phyloP scores from a whole-genome alignment of 805 yeast genomes.

The Candida khao-thaluensis region DNA sequence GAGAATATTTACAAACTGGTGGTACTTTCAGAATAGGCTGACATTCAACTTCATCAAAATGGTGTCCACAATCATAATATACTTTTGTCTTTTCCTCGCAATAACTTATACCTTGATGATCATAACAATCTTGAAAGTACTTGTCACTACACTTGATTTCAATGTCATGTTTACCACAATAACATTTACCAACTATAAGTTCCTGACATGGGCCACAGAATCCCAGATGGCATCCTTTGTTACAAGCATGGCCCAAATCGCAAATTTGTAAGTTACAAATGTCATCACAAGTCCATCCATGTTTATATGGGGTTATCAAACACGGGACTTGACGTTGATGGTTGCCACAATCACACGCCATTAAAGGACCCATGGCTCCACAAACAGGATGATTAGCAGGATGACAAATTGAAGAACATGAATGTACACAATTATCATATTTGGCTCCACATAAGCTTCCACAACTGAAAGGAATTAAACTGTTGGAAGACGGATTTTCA shows the following conservation, averaged over 20 bases:
- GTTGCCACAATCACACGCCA: conserved; percentile 75
- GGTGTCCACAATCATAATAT: conserved; percentile 63
- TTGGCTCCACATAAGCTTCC: conserved; percentile 74
- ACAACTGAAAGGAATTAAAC: conserved; percentile 76
- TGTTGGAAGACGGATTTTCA: conserved; percentile 61
- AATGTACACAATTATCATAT: conserved; percentile 62
- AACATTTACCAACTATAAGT: conserved; percentile 53
- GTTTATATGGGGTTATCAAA: conserved; percentile 61
- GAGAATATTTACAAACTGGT: conserved; percentile 59
- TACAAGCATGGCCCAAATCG: conserved; percentile 65
- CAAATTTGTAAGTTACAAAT: conserved; percentile 64
- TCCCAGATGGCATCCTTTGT: conserved; percentile 68
- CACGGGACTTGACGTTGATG: conserved; percentile 67
- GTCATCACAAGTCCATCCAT: conserved; percentile 67
- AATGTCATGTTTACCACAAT: conserved; percentile 64
- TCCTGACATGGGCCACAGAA: conserved; percentile 74
- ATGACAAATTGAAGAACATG: conserved; percentile 75
- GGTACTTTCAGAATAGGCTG: conserved; percentile 43
- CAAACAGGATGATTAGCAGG: conserved; percentile 88
- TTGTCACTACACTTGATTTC: conserved; percentile 45
- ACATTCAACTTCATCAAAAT: conserved; percentile 49
- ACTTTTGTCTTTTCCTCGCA: conserved; percentile 45
- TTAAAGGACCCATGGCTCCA: conserved; percentile 70
- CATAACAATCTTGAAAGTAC: conserved; percentile 33
- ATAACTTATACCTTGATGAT: conserved; percentile 33